Conservation (phyloP, 495 filamentous ascomycete genomes). For the Podospora didyma region DNA sequence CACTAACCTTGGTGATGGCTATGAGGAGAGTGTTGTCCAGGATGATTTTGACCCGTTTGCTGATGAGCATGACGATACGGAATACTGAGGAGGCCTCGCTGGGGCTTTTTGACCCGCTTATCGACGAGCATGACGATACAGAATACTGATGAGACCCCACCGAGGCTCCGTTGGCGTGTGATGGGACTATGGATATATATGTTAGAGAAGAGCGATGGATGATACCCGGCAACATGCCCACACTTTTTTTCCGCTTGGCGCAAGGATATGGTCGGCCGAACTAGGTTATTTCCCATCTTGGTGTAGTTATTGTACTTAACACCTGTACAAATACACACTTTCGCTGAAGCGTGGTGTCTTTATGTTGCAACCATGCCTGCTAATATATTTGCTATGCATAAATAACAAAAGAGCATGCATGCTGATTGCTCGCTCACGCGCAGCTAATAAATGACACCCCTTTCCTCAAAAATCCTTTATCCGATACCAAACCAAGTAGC, state of each 20-base stretch:
- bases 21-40: conserved; percentile 27
- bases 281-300: background rate
- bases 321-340: no score
- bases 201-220: background rate
- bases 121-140: conserved; percentile 6
- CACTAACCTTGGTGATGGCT: conserved; percentile 19
- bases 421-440: no score
- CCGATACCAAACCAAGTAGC: no score
- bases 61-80: conserved; percentile 6
- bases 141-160: background rate
- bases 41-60: conserved; percentile 24
- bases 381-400: no score
- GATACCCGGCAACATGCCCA: background rate
- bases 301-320: no score
- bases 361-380: no score
- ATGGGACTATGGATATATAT: no score
- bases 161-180: background rate
- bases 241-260: background rate
- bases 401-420: no score
- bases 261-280: background rate
- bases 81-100: background rate
- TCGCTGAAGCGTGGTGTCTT: no score
- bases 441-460: no score
- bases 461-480: no score
- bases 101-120: conserved; percentile 19